Evolutionary conservation across 805 yeast species (phyloP), one percentile per base, ranked within the genome.

Genomic region (Kodamaea sagamina): DNA sequence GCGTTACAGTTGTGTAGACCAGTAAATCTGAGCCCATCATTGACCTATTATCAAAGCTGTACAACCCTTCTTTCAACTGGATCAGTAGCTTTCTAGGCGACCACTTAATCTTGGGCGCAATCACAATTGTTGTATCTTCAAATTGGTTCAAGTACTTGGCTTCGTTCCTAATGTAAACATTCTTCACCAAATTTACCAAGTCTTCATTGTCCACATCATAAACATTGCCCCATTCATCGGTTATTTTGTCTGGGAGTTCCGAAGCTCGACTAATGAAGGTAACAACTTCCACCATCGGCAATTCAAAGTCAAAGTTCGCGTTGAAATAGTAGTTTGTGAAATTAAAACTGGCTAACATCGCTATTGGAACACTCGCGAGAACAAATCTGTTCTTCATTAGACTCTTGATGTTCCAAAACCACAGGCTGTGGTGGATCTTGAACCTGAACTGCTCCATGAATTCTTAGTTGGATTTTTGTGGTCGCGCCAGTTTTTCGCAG

Each of bases 131-230:
- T 7, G 48, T 28, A 3, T 50, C 39, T 13, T 13, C 11, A 12
- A 35, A 19, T 4, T 22, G 12, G 6, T 21, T 28, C 8, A 55
- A 17, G 42, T 60, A 61, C 4, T 32, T 26, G 2, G 47, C 42
- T 49, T 59, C 58, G 37, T 51, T 46, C 36, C 60, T 47, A 26
- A 54, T 19, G 41, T 61, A 62, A 17, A 51, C 41, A 27, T 52
- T 55, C 26, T 41, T 40, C 12, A 54, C 13, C 16, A 52, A 10
- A 7, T 37, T 42, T n/a, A 32, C 21, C 19, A 50, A 32, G 2
- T 41, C 8, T 2, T 35, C 42, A 39, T 50, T 11, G 4, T 36
- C 17, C 11, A 24, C 4, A 3, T 35, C n/a, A 9, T 22, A 16
- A 4, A 24, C 4, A 5, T 29, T 16, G 6, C 19, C 19, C 34